Conservation (phyloP, 805 yeast genomes). For the Wickerhamiella kazuoi region DNA sequence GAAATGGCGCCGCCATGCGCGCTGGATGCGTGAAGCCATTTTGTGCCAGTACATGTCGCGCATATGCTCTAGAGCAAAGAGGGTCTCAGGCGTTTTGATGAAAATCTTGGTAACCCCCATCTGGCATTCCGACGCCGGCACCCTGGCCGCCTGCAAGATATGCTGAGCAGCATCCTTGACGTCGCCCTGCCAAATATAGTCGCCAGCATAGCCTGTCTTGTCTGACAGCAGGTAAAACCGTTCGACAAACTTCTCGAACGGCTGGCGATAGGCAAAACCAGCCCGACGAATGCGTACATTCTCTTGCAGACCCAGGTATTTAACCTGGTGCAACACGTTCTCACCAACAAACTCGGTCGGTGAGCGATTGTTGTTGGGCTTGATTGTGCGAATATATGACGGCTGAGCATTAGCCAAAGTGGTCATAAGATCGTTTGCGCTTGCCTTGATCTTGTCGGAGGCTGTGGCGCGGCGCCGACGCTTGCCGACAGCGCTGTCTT, state of each 20-base stretch:
- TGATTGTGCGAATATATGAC: conserved; percentile 90
- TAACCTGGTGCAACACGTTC: conserved; percentile 88
- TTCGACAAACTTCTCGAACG: conserved; percentile 90
- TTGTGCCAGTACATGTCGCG: conserved; percentile 95
- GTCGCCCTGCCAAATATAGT: conserved; percentile 47
- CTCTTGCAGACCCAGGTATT: conserved; percentile 88
- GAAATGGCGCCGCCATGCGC: conserved; percentile 83
- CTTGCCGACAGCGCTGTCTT: conserved; percentile 28
- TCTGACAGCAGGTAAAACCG: conserved; percentile 77
- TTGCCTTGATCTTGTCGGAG: conserved; percentile 77
- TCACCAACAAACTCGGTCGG: conserved; percentile 77
- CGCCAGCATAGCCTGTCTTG: conserved; percentile 84
- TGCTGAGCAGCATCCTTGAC: conserved; percentile 35
- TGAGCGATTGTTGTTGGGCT: conserved; percentile 85
- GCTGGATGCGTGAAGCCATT: conserved; percentile 93
- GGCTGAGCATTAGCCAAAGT: conserved; percentile 86
- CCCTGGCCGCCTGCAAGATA: conserved; percentile 41
- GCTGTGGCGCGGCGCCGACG: conserved; percentile 88
- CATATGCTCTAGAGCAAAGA: conserved; percentile 89
- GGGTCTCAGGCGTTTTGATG: conserved; percentile 90
- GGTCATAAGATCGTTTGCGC: conserved; percentile 80
- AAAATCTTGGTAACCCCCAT: conserved; percentile 84
- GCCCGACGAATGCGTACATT: conserved; percentile 96
- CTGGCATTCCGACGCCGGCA: conserved; percentile 71
- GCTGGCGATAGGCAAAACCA: conserved; percentile 94